Base-by-base conservation (phyloP, 345 rosid species). In the Eucalyptus rudis region DNA sequence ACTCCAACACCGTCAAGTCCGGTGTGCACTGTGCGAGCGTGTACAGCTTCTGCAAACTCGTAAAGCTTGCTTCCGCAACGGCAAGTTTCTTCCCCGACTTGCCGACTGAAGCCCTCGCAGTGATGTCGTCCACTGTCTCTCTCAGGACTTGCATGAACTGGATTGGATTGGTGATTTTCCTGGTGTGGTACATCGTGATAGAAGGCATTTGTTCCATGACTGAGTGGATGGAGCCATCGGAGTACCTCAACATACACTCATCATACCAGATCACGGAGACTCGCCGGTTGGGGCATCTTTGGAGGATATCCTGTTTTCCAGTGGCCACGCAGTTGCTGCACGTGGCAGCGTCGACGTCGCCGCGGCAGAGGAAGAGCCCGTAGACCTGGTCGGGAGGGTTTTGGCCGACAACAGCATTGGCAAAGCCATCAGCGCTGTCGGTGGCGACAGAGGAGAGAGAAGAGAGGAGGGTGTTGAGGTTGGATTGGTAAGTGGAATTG, bases 21-120 rank as follows among this genome's bases (percentile, higher is more conserved):
- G 92, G 95, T 9, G 95, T 93, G 89, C 97, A 95, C 92, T 96
- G 96, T 7, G 66, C 94, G 3, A 96, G 94, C 29, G 88, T 90
- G 89, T 91, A 95, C 29, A 96, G 54, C 3, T 87, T 90, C 87
- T 89, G 90, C 40, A 87, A 90, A 50, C 40, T 89, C 16, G 91
- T 85, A 40, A 89, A 88, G 20, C 87, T 90, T 13, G 33, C 91
- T 43, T 89, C 87, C 68, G 79, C 86, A 1, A 89, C 90, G 1
- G 94, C 95, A n/a, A 92, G 93, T 86, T 91, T 93, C 27, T 54
- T 91, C 36, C 91, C 92, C 4, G 91, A 29, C 44, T 87, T 44
- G 7, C 89, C 91, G 43, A 19, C 86, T 10, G 89, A 86, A 4
- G 92, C 93, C 68, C 19, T 87, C 6, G n/a, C 12, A 7, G 92